Conservation (phyloP, 441 rosid genomes). For the Brassica hybrid region DNA sequence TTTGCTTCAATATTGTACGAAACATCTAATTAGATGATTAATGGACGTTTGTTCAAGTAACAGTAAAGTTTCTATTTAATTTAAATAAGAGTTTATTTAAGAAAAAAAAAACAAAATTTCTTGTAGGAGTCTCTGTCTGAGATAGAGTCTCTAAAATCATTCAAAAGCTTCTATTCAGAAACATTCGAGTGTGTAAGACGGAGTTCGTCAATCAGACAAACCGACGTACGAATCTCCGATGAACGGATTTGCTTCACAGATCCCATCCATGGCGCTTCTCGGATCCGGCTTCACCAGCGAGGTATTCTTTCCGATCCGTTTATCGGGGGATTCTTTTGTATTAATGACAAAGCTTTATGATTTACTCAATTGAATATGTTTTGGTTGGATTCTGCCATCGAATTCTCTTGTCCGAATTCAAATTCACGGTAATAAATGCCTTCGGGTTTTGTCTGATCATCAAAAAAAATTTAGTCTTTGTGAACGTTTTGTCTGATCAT, state of each 20-base stretch:
- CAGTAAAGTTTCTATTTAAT: too few relatives aligned
- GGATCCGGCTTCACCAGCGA: constrained; percentile 58
- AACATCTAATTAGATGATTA: too few relatives aligned
- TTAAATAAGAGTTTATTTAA: too few relatives aligned
- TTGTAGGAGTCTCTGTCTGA: not conserved
- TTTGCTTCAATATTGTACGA: too few relatives aligned
- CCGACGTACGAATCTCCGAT: constrained; percentile 28
- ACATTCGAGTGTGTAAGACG: constrained; percentile 1
- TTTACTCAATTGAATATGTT: constrained; percentile 2
- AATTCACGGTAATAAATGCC: not conserved
- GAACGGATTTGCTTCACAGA: constrained; percentile 40
- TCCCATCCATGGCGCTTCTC: constrained; percentile 55
- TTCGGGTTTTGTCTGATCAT: constrained; percentile 10
- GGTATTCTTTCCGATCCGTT: constrained; percentile 42
- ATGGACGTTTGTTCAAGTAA: too few relatives aligned
- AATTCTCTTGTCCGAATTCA: not conserved
- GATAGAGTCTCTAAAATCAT: constrained; percentile 15
- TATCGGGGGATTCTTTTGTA: constrained; percentile 9
- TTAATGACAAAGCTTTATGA: not conserved
- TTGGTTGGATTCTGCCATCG: not conserved
- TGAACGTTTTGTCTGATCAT: not conserved
- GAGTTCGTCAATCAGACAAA: constrained; percentile 13
- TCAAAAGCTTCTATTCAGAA: not conserved
- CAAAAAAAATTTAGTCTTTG: not conserved
- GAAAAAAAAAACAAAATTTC: too few relatives aligned